These are phyloP conservation scores for Claviceps digitariae DNA, from an alignment of 2,329 filamentous ascomycete genomes.

Conservation along the genomic window DNA sequence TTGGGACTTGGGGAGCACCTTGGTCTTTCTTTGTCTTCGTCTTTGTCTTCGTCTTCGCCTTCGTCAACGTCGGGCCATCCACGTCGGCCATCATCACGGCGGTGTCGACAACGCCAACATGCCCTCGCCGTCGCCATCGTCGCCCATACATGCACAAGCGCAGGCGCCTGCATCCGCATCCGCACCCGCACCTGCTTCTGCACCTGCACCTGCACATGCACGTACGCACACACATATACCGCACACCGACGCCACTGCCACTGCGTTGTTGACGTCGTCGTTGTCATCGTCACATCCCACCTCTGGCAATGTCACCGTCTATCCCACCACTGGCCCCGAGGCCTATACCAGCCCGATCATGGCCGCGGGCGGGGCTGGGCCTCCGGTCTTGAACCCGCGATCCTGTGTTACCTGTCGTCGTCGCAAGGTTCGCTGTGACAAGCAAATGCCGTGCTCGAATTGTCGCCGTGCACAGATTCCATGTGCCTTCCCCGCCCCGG, in stretches of 20 bases:
- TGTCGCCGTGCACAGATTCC: slow-evolving; percentile 57
- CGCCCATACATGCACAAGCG: slow-evolving; percentile 6
- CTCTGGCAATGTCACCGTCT: slow-evolving; percentile 23
- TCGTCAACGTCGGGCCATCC: slow-evolving; percentile 10
- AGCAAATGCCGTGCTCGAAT: slow-evolving; percentile 63
- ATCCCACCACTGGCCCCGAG: slow-evolving; percentile 26
- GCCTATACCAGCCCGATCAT: slow-evolving; percentile 23
- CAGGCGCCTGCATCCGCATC: too few relatives aligned
- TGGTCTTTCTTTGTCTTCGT: slow-evolving; percentile 3
- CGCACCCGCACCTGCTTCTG: neutral
- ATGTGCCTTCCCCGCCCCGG: slow-evolving; percentile 63
- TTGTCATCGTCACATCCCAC: slow-evolving; percentile 7
- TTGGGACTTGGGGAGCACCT: neutral
- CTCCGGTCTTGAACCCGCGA: slow-evolving; percentile 29
- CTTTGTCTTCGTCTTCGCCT: slow-evolving; percentile 8
- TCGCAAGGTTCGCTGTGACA: slow-evolving; percentile 65
- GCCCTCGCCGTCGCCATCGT: slow-evolving; percentile 11
- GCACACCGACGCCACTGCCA: slow-evolving; percentile 9
- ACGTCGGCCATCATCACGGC: slow-evolving; percentile 4
- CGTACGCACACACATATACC: neutral
- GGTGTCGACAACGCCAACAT: slow-evolving; percentile 10
- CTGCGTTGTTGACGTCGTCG: too few relatives aligned
- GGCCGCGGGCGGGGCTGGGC: slow-evolving; percentile 17
- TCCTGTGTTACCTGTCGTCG: slow-evolving; percentile 37
- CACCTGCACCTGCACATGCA: neutral